These are phyloP conservation scores for Hemisphaericaspora nanyangensis DNA, from an alignment of 805 yeast genomes.

Conservation along the genomic window DNA sequence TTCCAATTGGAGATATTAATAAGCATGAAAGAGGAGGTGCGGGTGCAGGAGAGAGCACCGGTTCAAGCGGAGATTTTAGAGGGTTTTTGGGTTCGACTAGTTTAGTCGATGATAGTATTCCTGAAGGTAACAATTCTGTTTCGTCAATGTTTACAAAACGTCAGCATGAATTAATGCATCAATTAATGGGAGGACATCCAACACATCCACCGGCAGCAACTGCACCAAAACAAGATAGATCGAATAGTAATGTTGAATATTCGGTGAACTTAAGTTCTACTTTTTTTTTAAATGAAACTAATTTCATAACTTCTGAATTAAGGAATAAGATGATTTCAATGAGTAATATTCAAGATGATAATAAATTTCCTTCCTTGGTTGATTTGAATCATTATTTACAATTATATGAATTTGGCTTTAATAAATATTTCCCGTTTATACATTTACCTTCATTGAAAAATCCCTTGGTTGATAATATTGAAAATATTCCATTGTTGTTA, in stretches of 20 bases:
- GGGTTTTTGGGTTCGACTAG: conserved; percentile 6
- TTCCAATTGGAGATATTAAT: conserved; percentile 16
- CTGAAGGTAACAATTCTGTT: not conserved
- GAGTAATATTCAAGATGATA: conserved; percentile 46
- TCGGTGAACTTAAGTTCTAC: conserved; percentile 2
- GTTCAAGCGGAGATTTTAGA: conserved; percentile 6
- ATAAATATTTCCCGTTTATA: conserved; percentile 78
- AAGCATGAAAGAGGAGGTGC: no score
- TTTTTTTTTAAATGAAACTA: conserved; percentile 7
- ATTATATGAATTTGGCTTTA: conserved; percentile 74
- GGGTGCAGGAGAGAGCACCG: conserved; percentile 1
- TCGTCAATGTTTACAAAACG: conserved; percentile 1
- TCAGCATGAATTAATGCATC: conserved; percentile 6
- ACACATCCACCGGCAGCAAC: not conserved
- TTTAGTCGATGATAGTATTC: conserved; percentile 5
- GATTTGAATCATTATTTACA: conserved; percentile 75
- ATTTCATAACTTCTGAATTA: conserved; percentile 43
- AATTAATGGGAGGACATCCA: not conserved
- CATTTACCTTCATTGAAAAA: conserved; percentile 59
- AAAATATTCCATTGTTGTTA: conserved; percentile 61
- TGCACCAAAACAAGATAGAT: not conserved
- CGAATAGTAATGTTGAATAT: conserved; percentile 2
- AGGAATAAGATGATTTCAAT: conserved; percentile 49
- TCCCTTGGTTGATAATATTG: conserved; percentile 37
- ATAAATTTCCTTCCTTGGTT: conserved; percentile 68